Evolutionary conservation across 2,329 filamentous ascomycete genomes (phyloP).

Genomic region (Pleomassaria siparia): DNA sequence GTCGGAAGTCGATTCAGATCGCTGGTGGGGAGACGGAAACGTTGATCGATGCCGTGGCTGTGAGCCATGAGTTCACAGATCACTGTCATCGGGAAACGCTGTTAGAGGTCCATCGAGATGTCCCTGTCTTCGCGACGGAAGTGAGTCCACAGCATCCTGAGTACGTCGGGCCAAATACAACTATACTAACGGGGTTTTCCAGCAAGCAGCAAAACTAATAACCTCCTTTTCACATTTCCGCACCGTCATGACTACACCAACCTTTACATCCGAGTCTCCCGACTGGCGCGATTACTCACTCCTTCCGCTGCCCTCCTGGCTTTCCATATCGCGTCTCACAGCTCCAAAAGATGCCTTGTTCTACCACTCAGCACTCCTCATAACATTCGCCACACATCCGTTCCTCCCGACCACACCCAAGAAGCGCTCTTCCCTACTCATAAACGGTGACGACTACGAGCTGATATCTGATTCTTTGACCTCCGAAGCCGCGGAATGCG

Average conservation of each 20-base stretch:
- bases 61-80: constrained; percentile 69
- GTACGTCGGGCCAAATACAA: too few species aligned
- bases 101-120: constrained; percentile 53
- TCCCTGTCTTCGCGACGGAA: constrained; percentile 62
- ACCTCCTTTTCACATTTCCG: constrained; percentile 62
- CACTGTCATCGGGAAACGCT: constrained; percentile 65
- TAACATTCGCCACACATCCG: constrained; percentile 53
- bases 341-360: constrained; percentile 58
- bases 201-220: constrained; percentile 60
- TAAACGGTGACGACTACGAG: constrained; percentile 25
- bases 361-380: constrained; percentile 60
- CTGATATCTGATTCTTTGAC: neutral
- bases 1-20: constrained; percentile 13
- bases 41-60: constrained; percentile 60
- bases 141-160: constrained; percentile 29
- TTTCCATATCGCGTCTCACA: constrained; percentile 61
- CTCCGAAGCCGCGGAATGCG: constrained; percentile 50
- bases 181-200: too few species aligned
- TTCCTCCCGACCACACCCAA: constrained; percentile 30
- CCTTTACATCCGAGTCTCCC: constrained; percentile 42
- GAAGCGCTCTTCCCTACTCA: constrained; percentile 35
- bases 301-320: constrained; percentile 58
- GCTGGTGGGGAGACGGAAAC: constrained; percentile 21
- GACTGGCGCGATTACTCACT: constrained; percentile 52
- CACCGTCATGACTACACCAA: constrained; percentile 53